Evolutionary conservation across 106 monocot genomes (phyloP).

Genomic region (Apostasia shenzhenica): DNA sequence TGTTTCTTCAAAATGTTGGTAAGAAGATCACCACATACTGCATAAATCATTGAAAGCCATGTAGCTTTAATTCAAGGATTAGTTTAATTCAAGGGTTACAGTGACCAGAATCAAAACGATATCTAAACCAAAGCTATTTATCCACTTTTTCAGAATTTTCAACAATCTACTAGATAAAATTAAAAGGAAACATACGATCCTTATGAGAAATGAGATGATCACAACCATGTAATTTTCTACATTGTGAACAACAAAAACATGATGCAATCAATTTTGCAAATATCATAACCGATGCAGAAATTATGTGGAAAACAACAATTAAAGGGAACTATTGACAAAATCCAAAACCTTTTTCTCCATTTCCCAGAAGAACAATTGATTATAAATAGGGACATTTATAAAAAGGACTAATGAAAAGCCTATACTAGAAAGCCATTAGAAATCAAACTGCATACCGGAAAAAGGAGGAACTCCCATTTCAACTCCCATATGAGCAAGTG

Average conservation of each 20-base stretch:
- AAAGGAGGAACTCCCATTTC: slow-evolving; percentile 58
- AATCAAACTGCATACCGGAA: slow-evolving; percentile 13
- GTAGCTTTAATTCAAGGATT: neutral
- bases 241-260: no score
- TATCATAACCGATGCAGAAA: neutral
- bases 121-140: no score
- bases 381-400: neutral
- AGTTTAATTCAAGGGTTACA: no score
- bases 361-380: no score
- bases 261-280: neutral
- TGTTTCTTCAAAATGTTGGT: slow-evolving; percentile 34
- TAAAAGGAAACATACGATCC: no score
- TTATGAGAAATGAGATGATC: no score
- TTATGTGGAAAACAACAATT: neutral
- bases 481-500: slow-evolving; percentile 36
- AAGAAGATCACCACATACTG: slow-evolving; percentile 38
- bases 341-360: no score
- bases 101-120: no score
- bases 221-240: no score
- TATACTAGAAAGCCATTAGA: neutral
- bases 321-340: neutral
- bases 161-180: no score
- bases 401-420: neutral
- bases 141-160: no score
- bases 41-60: neutral